Percentiles rank a stretch among this genome's conserved stretches.
Evolutionary conservation across 2,329 filamentous ascomycete species (phyloP).

Genomic region (Trichoderma afroharzianum): DNA sequence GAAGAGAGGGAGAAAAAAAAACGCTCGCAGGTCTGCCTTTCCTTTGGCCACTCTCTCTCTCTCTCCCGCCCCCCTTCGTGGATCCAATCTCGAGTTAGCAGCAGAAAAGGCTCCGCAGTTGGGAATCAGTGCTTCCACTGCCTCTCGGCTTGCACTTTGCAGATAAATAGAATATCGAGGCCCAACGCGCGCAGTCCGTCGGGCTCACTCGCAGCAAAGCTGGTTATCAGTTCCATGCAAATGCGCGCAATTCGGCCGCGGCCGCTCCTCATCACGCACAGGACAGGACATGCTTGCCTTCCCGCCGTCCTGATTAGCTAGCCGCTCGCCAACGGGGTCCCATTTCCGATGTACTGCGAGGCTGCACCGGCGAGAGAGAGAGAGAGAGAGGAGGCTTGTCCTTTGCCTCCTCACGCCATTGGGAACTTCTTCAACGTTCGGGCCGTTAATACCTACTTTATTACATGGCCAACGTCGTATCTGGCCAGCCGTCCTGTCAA

Average conservation of each 20-base stretch:
- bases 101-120: slow-evolving; percentile 14
- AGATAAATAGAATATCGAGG: not conserved
- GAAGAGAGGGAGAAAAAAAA: not conserved
- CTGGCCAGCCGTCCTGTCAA: not conserved
- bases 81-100: not conserved
- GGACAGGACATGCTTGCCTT: not conserved
- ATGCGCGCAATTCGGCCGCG: slow-evolving; percentile 15
- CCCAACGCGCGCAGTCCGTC: slow-evolving; percentile 10
- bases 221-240: slow-evolving; percentile 3
- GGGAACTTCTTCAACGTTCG: slow-evolving; percentile 7
- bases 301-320: slow-evolving; percentile 6
- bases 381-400: not conserved
- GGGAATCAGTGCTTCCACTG: slow-evolving; percentile 13
- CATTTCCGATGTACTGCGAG: slow-evolving; percentile 9
- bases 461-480: slow-evolving; percentile 8
- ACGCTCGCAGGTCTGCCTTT: not conserved
- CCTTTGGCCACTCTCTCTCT: not conserved
- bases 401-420: not conserved
- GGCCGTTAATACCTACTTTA: not conserved
- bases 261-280: slow-evolving; percentile 12
- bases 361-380: not conserved
- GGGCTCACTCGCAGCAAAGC: slow-evolving; percentile 6
- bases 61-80: not conserved
- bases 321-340: not conserved
- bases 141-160: not conserved